These are phyloP conservation scores for Neurospora sp. DNA, from an alignment of 495 filamentous ascomycete genomes.

Conservation along the genomic window DNA sequence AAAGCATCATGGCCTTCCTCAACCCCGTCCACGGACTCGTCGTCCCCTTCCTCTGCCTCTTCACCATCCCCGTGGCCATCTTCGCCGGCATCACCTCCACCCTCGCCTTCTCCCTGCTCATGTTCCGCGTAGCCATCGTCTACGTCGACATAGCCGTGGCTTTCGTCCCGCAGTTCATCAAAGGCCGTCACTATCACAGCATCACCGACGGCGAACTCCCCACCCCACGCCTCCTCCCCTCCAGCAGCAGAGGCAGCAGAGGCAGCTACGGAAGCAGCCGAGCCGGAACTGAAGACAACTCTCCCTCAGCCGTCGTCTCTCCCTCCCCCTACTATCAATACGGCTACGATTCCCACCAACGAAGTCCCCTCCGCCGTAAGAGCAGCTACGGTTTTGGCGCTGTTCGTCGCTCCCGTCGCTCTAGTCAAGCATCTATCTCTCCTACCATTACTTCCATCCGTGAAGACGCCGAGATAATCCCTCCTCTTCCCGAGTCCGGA, in stretches of 20 bases:
- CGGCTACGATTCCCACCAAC: not conserved
- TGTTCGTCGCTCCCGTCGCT: conserved; percentile 21
- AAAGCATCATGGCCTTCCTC: conserved; percentile 30
- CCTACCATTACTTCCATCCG: conserved; percentile 25
- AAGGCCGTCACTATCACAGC: conserved; percentile 17
- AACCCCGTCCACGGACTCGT: conserved; percentile 43
- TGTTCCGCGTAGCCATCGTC: conserved; percentile 53
- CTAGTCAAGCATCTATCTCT: conserved; percentile 21
- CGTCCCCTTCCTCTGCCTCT: conserved; percentile 51
- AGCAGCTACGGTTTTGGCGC: conserved; percentile 26
- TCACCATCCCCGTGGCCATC: conserved; percentile 59
- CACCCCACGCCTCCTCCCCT: not conserved
- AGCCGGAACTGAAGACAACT: conserved; percentile 3
- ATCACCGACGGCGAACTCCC: not conserved
- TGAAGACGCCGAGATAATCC: conserved; percentile 8
- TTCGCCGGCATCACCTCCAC: conserved; percentile 61
- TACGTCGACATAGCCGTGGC: conserved; percentile 59
- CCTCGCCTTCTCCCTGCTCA: conserved; percentile 54
- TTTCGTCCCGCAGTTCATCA: conserved; percentile 48
- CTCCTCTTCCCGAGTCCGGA: conserved; percentile 21
- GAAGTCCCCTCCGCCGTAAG: conserved; percentile 11
- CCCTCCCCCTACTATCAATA: conserved; percentile 3
- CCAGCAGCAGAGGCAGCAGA: conserved; percentile 2
- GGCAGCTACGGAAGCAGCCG: not conserved
- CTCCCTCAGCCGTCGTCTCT: conserved; percentile 7